phyloP scores from a whole-genome alignment of 352 stramenopile genomes.

The Phytophthora fragariaefolia region DNA sequence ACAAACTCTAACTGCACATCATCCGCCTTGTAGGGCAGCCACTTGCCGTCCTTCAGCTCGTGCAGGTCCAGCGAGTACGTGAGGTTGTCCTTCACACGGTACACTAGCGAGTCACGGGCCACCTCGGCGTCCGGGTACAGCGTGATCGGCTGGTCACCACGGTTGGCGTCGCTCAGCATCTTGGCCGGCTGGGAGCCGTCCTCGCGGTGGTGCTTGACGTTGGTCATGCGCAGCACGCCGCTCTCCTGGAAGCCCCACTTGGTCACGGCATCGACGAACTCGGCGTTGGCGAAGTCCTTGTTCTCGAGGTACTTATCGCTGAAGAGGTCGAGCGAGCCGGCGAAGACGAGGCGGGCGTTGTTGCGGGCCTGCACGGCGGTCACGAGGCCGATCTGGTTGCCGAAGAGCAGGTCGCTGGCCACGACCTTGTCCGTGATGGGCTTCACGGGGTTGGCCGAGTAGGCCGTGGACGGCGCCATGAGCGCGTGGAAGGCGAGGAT shows the following conservation, averaged over 20 bases:
- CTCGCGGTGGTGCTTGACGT: slow-evolving; percentile 85
- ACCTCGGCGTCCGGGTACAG: slow-evolving; percentile 90
- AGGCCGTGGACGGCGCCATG: slow-evolving; percentile 76
- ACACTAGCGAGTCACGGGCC: slow-evolving; percentile 91
- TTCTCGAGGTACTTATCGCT: slow-evolving; percentile 85
- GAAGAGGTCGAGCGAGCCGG: slow-evolving; percentile 90
- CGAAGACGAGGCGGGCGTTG: slow-evolving; percentile 91
- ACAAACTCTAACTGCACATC: slow-evolving; percentile 95
- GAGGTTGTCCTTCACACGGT: slow-evolving; percentile 94
- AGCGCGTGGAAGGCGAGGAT: slow-evolving; percentile 86
- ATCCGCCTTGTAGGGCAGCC: slow-evolving; percentile 76
- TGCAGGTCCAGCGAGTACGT: slow-evolving; percentile 92
- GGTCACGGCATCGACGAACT: slow-evolving; percentile 72
- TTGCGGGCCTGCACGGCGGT: slow-evolving; percentile 90
- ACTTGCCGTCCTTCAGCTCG: slow-evolving; percentile 83
- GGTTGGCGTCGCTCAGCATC: slow-evolving; percentile 90
- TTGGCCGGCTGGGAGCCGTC: slow-evolving; percentile 86
- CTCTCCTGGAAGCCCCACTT: slow-evolving; percentile 91
- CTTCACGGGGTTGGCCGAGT: slow-evolving; percentile 85
- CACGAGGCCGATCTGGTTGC: slow-evolving; percentile 82
- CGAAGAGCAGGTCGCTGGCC: slow-evolving; percentile 70
- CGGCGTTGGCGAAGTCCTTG: slow-evolving; percentile 69
- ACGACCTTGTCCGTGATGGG: slow-evolving; percentile 66
- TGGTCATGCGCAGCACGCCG: slow-evolving; percentile 88
- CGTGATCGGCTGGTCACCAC: slow-evolving; percentile 88